Base-by-base conservation (phyloP, 805 yeast genomes). In the Soucietia sequanensis region DNA sequence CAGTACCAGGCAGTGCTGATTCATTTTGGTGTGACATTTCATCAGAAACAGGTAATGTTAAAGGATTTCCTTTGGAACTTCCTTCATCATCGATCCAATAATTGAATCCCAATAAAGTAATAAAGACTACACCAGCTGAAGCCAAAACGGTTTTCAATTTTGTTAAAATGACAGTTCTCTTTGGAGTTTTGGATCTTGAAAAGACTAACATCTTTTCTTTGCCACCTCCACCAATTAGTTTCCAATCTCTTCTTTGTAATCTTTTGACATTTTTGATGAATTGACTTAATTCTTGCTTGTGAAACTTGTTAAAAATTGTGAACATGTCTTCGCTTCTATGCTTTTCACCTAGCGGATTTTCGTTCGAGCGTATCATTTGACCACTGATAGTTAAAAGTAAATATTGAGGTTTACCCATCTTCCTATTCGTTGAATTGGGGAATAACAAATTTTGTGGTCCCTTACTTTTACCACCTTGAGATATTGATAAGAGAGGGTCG, bases 231-330 rank as follows among this genome's bases (percentile, higher is more conserved):
- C 80, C 85, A 22, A 78, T 59, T n/a, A 80, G 61, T 36, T 57
- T 65, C 84, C 83, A 81, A 9, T 66, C 66, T 15, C 55, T 51
- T 16, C 52, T 56, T 35, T 76, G 74, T 27, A 79, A 58, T 39
- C 56, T 65, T 31, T 61, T 65, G 6, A 80, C 56, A 6, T 47
- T 39, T 13, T 59, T 57, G 30, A 65, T 51, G 19, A 62, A 60
- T 11, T 43, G 32, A 16, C 57, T 62, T 27, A 71, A 59, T 9
- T 68, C 64, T 1, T 38, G 24, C 22, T 68, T 65, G 5, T 49
- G 37, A 30, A 77, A 51, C 9, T 54, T 56, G 17, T 58, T 56
- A 31, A 74, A 58, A 18, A 72, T 52, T 4, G 62, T 48, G 26
- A 73, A 60, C 35, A 72, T 49, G 39, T 73, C 78, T 25, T 70